phyloP scores from a whole-genome alignment of 768 basidiomycete genomes.

The Epithele typhae region DNA sequence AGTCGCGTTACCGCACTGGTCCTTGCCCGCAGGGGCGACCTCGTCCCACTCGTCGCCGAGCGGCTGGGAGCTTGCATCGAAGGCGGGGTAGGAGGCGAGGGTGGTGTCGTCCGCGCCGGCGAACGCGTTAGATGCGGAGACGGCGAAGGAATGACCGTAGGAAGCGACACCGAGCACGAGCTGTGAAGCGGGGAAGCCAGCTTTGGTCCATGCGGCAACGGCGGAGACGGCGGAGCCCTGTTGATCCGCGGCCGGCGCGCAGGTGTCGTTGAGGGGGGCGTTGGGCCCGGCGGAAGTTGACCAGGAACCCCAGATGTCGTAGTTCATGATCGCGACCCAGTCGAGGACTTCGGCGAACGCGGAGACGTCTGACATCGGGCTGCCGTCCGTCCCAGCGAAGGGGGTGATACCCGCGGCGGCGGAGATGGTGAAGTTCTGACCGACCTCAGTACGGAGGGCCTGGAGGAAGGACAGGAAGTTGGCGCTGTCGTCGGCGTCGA shows the following conservation, averaged over 20 bases:
- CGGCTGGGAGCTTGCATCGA: slow-evolving; percentile 29
- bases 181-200: slow-evolving; percentile 67
- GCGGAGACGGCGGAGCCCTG: slow-evolving; percentile 62
- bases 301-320: slow-evolving; percentile 53
- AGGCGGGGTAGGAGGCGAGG: slow-evolving; percentile 40
- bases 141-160: slow-evolving; percentile 70
- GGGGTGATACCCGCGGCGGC: slow-evolving; percentile 46
- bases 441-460: slow-evolving; percentile 50
- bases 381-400: slow-evolving; percentile 43
- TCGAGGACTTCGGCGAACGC: slow-evolving; percentile 67
- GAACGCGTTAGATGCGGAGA: slow-evolving; percentile 28
- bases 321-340: slow-evolving; percentile 63
- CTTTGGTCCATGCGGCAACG: slow-evolving; percentile 67
- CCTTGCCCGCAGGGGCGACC: too few relatives aligned
- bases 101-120: slow-evolving; percentile 33
- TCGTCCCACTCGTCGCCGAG: slow-evolving; percentile 27
- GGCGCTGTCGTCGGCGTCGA: slow-evolving; percentile 51
- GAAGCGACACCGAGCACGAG: slow-evolving; percentile 81
- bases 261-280: slow-evolving; percentile 77
- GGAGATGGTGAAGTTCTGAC: slow-evolving; percentile 51
- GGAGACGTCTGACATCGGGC: slow-evolving; percentile 64
- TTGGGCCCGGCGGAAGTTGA: slow-evolving; percentile 68
- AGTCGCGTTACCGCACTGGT: too few relatives aligned
- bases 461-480: slow-evolving; percentile 79
- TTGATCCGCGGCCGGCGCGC: slow-evolving; percentile 11